phyloP scores from a whole-genome alignment of 2,329 filamentous ascomycete genomes.

The Fusarium subglutinans region DNA sequence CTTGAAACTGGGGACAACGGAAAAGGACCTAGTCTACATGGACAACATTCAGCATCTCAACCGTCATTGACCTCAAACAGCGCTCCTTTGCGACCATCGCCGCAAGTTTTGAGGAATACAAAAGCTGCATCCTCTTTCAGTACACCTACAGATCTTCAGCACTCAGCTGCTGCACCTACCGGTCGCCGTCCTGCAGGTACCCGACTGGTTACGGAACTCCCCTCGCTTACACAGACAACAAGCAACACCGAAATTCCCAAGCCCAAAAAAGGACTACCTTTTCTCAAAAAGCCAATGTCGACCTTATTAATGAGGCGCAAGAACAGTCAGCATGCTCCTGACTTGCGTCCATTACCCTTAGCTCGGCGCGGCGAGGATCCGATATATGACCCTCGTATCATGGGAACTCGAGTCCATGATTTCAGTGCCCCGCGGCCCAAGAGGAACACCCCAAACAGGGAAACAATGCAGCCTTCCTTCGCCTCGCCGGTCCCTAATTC shows the following conservation, averaged over 20 bases:
- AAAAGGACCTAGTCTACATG: conserved; percentile 21
- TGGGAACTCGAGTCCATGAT: conserved; percentile 71
- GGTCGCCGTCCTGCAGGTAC: conserved; percentile 57
- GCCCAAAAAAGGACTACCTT: conserved; percentile 64
- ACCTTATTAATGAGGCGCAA: conserved; percentile 66
- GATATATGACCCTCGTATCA: conserved; percentile 70
- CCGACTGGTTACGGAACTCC: conserved; percentile 52
- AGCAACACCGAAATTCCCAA: conserved; percentile 53
- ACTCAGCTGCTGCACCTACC: conserved; percentile 39
- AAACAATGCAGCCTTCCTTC: conserved; percentile 16
- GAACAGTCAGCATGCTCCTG: conserved; percentile 59
- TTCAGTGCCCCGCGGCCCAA: conserved; percentile 69
- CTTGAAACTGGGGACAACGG: conserved; percentile 30
- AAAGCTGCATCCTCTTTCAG: conserved; percentile 54
- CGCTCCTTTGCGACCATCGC: conserved; percentile 40
- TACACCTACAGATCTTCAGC: conserved; percentile 60
- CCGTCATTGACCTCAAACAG: conserved; percentile 31
- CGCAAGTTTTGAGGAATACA: conserved; percentile 41
- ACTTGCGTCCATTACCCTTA: conserved; percentile 54
- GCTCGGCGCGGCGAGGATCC: conserved; percentile 54
- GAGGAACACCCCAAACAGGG: conserved; percentile 37
- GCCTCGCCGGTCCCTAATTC: conserved; percentile 24
- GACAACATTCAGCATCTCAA: conserved; percentile 31
- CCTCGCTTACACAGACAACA: conserved; percentile 43
- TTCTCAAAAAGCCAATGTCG: conserved; percentile 68